A percentile compares a stretch with the other conserved stretches of the same genome.
These are phyloP conservation scores for Aspergillus candidus DNA, from an alignment of 2,329 filamentous ascomycete genomes.

Conservation along the genomic window DNA sequence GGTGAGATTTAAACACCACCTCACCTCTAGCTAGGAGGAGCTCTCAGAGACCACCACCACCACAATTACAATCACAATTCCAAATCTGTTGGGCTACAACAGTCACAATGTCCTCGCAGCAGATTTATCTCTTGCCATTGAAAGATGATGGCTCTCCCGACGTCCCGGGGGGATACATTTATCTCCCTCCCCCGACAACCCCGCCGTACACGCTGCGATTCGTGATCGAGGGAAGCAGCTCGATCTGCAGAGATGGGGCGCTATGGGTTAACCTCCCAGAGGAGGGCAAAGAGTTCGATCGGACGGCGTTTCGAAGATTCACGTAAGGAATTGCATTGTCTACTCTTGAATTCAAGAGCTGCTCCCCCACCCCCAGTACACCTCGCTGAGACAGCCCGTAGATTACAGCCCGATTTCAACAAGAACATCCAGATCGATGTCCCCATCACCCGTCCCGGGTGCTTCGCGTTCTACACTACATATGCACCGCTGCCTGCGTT, in stretches of 20 bases:
- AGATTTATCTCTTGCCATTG: slow-evolving; percentile 82
- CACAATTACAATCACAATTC: too few relatives aligned
- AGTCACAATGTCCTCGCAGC: slow-evolving; percentile 31
- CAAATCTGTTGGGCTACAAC: too few relatives aligned
- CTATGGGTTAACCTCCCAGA: slow-evolving; percentile 95
- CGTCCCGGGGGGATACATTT: slow-evolving; percentile 84
- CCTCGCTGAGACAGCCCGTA: slow-evolving; percentile 18
- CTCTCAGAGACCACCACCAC: too few relatives aligned
- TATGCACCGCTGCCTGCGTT: slow-evolving; percentile 82
- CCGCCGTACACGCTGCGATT: slow-evolving; percentile 74
- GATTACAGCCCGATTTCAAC: slow-evolving; percentile 88
- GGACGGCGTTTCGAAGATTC: slow-evolving; percentile 77
- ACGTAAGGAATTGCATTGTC: slow-evolving; percentile 55
- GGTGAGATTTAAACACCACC: too few relatives aligned
- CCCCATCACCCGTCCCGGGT: slow-evolving; percentile 73
- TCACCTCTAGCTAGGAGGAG: too few relatives aligned
- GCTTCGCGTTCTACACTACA: slow-evolving; percentile 91
- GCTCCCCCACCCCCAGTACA: neutral
- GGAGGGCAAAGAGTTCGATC: slow-evolving; percentile 66
- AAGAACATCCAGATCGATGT: slow-evolving; percentile 84
- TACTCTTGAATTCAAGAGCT: neutral
- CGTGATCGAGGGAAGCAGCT: slow-evolving; percentile 88
- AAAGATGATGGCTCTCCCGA: slow-evolving; percentile 90
- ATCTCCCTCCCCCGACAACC: slow-evolving; percentile 71
- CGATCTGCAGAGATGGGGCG: slow-evolving; percentile 88